A percentile compares a stretch with the other conserved stretches of the same genome.
phyloP scores from a whole-genome alignment of 371 early-diverging fungal species.

The Smittium mucronatum region DNA sequence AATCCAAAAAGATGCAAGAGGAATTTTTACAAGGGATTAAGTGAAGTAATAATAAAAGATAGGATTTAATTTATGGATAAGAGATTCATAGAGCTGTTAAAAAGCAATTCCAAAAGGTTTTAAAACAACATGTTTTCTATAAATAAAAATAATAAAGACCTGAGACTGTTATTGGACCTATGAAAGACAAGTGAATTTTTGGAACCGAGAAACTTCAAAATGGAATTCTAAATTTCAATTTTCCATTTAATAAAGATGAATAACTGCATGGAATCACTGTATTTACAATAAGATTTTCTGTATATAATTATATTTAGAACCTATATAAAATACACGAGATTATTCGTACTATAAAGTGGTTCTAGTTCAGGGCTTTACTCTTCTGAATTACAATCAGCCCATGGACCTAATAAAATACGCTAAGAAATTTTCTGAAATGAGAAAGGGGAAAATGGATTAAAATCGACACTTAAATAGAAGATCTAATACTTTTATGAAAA shows the following conservation, averaged over 20 bases:
- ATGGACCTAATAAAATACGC: slow-evolving; percentile 31
- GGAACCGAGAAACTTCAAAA: slow-evolving; percentile 16
- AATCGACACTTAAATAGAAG: slow-evolving; percentile 31
- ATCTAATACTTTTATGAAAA: slow-evolving; percentile 20
- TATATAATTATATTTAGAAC: slow-evolving; percentile 24
- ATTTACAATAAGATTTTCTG: slow-evolving; percentile 28
- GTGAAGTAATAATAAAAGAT: background rate
- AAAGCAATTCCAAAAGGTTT: background rate
- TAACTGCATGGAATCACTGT: slow-evolving; percentile 25
- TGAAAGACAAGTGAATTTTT: slow-evolving; percentile 24
- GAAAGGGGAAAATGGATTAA: slow-evolving; percentile 23
- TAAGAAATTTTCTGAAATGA: slow-evolving; percentile 27
- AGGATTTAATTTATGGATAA: background rate
- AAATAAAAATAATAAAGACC: slow-evolving; percentile 8
- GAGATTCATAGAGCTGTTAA: background rate
- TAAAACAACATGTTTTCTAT: background rate
- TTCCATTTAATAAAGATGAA: slow-evolving; percentile 16
- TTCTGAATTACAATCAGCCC: slow-evolving; percentile 37
- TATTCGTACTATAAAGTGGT: slow-evolving; percentile 29
- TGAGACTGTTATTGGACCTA: slow-evolving; percentile 25
- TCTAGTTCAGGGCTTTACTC: slow-evolving; percentile 33
- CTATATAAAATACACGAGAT: slow-evolving; percentile 30
- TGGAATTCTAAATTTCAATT: slow-evolving; percentile 25
- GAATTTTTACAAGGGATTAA: background rate
- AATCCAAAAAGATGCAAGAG: background rate